Percentiles rank a stretch among this genome's conserved stretches.
These are phyloP conservation scores for Malassezia sp. DNA, from an alignment of 1,284 basidiomycete genomes.

Conservation along the genomic window DNA sequence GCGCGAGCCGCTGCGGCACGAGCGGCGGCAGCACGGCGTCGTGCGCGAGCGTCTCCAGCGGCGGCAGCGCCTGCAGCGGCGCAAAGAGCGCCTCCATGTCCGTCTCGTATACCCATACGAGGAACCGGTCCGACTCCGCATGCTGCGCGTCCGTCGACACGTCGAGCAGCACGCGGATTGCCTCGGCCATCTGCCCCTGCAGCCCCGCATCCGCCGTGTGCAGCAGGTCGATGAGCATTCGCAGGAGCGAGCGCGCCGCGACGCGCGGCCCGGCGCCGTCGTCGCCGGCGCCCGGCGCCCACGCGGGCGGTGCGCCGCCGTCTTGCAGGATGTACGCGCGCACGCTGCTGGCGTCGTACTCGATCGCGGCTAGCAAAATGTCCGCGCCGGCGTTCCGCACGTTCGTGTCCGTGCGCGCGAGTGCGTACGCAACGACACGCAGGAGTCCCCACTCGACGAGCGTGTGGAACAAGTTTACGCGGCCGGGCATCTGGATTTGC, in stretches of 20 bases:
- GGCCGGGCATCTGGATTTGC: conserved; percentile 77
- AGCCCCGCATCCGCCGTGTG: conserved; percentile 64
- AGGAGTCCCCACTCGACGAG: conserved; percentile 80
- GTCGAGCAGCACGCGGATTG: conserved; percentile 74
- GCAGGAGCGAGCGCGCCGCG: conserved; percentile 20
- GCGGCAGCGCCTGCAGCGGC: conserved; percentile 66
- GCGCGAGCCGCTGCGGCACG: conserved; percentile 22
- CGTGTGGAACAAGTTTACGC: conserved; percentile 75
- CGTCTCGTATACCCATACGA: conserved; percentile 77
- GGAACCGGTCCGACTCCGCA: conserved; percentile 73
- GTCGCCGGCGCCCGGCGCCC: too few species aligned
- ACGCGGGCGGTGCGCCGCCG: conserved; percentile 51
- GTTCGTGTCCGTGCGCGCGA: conserved; percentile 50
- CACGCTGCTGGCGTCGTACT: conserved; percentile 81
- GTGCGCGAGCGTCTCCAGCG: conserved; percentile 50
- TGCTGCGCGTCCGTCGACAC: conserved; percentile 48
- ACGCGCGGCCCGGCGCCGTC: not conserved
- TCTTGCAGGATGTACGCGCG: conserved; percentile 73
- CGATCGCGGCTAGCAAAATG: conserved; percentile 71
- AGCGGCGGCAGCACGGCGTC: conserved; percentile 18
- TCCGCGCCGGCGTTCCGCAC: conserved; percentile 76
- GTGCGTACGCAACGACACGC: conserved; percentile 69
- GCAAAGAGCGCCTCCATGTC: conserved; percentile 65
- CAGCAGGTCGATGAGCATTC: conserved; percentile 55
- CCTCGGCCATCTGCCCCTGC: conserved; percentile 80